Evolutionary conservation across 345 rosid species (phyloP), one percentile per base, ranked within the genome.

Genomic region (Bruguiera gymnorhiza): DNA sequence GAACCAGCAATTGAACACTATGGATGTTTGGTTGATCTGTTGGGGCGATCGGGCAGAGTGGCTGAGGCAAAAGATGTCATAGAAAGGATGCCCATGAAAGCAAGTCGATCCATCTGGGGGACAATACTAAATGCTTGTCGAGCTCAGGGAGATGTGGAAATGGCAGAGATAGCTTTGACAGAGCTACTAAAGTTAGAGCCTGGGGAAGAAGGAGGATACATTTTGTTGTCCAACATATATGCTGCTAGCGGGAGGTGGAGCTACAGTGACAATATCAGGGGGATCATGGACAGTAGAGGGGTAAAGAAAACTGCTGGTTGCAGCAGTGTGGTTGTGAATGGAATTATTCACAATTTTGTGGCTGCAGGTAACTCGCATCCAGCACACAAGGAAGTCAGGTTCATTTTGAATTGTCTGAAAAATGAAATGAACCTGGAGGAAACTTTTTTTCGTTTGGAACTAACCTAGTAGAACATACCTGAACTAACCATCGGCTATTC

Each of bases 311-410:
- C 73, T 31, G 78, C 73, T 30, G 78, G 78, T 18, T 57, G 55
- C 61, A 74, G 78, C 55, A 75, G 85, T 50, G 62, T 85, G 55
- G 73, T 73, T 18, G 83, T 82, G 37, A 81, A 78, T 70, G 87
- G 79, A n/a, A 74, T 71, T 60, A 16, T 67, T 55, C 79, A 81
- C 72, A 71, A 76, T 64, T 87, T 87, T 73, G 74, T 85, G 72
- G 84, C 85, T 66, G 67, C 86, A 62, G 86, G 76, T 60, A 82
- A 76, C 61, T 71, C 72, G 66, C 88, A 83, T 73, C 81, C 83
- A 36, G 74, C 71, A 63, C 75, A 81, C 83, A n/a, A 50, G 34
- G 83, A 85, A 21, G 63, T 85, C 0, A 66, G 62, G 78, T 30
- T 55, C 66, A 61, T 73, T 46, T 24, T 85, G 69, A 74, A 56